A percentile compares a stretch with the other conserved stretches of the same genome.
Conservation (phyloP, 2,329 filamentous ascomycete genomes). For the Trichoderma semiorbis region DNA sequence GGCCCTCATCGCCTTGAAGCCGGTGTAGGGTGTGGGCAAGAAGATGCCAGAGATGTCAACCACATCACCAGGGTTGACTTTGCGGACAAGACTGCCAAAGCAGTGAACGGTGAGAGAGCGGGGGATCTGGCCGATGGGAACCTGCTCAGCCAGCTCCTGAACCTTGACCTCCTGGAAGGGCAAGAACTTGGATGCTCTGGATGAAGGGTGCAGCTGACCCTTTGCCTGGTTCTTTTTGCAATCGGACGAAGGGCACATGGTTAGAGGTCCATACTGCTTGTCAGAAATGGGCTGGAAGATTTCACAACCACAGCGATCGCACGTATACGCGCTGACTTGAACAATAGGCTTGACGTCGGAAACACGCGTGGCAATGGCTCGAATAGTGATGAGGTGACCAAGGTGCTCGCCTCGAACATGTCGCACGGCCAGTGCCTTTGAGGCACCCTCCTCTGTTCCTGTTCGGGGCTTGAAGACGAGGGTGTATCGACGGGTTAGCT, state of each 20-base stretch:
- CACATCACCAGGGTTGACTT: conserved; percentile 89
- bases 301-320: conserved; percentile 92
- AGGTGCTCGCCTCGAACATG: conserved; percentile 91
- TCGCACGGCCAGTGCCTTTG: conserved; percentile 77
- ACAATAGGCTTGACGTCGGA: conserved; percentile 97
- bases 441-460: conserved; percentile 60
- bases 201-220: conserved; percentile 89
- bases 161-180: conserved; percentile 99
- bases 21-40: conserved; percentile 95
- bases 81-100: conserved; percentile 78
- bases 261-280: conserved; percentile 84
- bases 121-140: conserved; percentile 95
- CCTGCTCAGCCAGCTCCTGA: conserved; percentile 98
- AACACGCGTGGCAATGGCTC: conserved; percentile 90
- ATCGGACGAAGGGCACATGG: conserved; percentile 83
- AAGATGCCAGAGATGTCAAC: conserved; percentile 95
- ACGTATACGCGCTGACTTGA: conserved; percentile 97
- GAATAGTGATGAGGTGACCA: conserved; percentile 87
- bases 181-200: conserved; percentile 93
- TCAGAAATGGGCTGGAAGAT: conserved; percentile 94
- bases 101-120: conserved; percentile 86
- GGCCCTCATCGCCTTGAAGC: conserved; percentile 94
- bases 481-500: conserved; percentile 89
- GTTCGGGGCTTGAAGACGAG: conserved; percentile 92
- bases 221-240: conserved; percentile 89